phyloP scores from a whole-genome alignment of 805 yeast species.

The Komagataella populi region DNA sequence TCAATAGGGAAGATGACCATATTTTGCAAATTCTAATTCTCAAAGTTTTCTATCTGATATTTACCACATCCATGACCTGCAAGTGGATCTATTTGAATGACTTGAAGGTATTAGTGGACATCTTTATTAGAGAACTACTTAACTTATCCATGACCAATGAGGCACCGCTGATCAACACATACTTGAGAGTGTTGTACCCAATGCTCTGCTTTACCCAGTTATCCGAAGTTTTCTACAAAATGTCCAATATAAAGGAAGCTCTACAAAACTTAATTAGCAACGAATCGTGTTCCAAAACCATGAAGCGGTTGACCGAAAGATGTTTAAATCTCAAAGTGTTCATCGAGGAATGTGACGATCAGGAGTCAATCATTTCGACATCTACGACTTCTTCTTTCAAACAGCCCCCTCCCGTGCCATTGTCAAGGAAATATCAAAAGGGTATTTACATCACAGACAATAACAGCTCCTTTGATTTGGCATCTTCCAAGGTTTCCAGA shows the following conservation, averaged over 20 bases:
- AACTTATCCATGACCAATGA: slow-evolving; percentile 46
- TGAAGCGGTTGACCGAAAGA: slow-evolving; percentile 26
- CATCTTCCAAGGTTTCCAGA: background rate
- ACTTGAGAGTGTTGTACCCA: slow-evolving; percentile 63
- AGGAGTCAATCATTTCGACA: background rate
- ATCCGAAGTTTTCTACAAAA: slow-evolving; percentile 40
- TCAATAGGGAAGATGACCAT: slow-evolving; percentile 65
- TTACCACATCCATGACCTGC: slow-evolving; percentile 50
- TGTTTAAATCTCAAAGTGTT: slow-evolving; percentile 16
- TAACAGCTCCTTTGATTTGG: background rate
- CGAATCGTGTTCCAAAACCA: slow-evolving; percentile 15
- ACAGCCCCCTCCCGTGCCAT: slow-evolving; percentile 2
- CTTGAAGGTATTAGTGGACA: slow-evolving; percentile 70
- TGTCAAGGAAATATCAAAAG: slow-evolving; percentile 1
- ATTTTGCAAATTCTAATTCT: slow-evolving; percentile 66
- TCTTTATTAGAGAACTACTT: slow-evolving; percentile 65
- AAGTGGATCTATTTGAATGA: slow-evolving; percentile 75
- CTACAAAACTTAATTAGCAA: slow-evolving; percentile 31
- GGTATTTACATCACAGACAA: background rate
- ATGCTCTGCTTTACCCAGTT: slow-evolving; percentile 55
- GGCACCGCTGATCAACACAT: slow-evolving; percentile 50
- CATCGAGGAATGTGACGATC: slow-evolving; percentile 1
- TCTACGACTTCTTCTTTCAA: background rate
- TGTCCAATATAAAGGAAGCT: slow-evolving; percentile 34
- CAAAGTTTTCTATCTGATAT: slow-evolving; percentile 61